Evolutionary conservation across 192 early-diverging fungal species (phyloP).

Genomic region (Spizellomyces sp.): DNA sequence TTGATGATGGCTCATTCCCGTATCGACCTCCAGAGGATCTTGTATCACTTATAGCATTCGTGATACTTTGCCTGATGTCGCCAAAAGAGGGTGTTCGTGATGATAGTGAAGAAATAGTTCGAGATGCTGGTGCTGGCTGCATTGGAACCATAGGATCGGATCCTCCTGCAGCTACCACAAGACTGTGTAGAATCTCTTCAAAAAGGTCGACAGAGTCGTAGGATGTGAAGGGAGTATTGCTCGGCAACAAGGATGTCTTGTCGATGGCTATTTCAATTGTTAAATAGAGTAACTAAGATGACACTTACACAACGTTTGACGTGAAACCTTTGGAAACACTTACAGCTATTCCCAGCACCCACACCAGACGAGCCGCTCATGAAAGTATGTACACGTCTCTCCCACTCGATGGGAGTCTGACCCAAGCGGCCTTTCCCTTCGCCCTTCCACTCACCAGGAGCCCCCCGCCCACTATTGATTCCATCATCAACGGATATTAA

Average conservation of each 20-base stretch:
- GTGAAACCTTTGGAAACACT: neutral
- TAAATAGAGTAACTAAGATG: neutral
- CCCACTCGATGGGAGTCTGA: slow-evolving; percentile 32
- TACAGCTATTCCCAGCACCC: neutral
- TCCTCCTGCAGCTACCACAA: slow-evolving; percentile 24
- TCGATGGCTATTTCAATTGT: slow-evolving; percentile 28
- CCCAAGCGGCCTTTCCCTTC: slow-evolving; percentile 30
- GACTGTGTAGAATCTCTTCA: slow-evolving; percentile 48
- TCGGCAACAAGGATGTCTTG: slow-evolving; percentile 55
- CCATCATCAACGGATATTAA: neutral
- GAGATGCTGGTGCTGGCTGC: slow-evolving; percentile 5
- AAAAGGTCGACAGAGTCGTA: slow-evolving; percentile 48
- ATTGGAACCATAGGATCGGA: neutral
- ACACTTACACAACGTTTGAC: neutral
- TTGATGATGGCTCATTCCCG: neutral
- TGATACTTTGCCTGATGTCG: neutral
- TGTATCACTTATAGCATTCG: neutral
- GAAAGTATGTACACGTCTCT: slow-evolving; percentile 19
- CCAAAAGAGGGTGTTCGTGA: neutral
- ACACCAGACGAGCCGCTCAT: slow-evolving; percentile 44
- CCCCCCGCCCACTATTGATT: neutral
- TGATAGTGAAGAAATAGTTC: neutral
- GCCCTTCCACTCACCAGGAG: slow-evolving; percentile 13
- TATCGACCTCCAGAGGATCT: neutral
- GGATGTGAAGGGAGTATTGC: slow-evolving; percentile 53